phyloP scores from a whole-genome alignment of 495 filamentous ascomycete genomes.

The Talaromyces wortmannii region DNA sequence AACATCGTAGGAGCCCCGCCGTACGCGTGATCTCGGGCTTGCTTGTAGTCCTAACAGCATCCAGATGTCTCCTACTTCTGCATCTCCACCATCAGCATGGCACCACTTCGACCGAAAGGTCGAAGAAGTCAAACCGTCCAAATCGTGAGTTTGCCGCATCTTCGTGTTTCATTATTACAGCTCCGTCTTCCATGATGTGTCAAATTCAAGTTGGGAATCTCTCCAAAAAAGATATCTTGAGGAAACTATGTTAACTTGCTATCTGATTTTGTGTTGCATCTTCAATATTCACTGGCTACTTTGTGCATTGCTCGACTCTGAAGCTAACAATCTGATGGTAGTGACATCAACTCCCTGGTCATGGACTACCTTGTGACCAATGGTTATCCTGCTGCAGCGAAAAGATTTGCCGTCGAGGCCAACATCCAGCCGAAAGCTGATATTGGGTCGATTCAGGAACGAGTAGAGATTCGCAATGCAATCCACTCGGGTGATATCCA shows the following conservation, averaged over 20 bases:
- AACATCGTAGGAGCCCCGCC: slow-evolving; percentile 1
- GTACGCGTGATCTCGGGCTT: not conserved
- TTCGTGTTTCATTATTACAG: slow-evolving; percentile 6
- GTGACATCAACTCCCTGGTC: slow-evolving; percentile 90
- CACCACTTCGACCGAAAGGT: slow-evolving; percentile 72
- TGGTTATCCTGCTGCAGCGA: slow-evolving; percentile 87
- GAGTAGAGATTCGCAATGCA: slow-evolving; percentile 70
- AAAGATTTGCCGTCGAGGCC: slow-evolving; percentile 89
- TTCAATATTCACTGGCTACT: slow-evolving; percentile 1
- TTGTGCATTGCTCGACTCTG: slow-evolving; percentile 20
- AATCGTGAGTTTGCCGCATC: slow-evolving; percentile 60
- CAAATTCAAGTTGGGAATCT: slow-evolving; percentile 99
- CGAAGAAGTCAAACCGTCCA: slow-evolving; percentile 80
- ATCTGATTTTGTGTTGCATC: slow-evolving; percentile 44
- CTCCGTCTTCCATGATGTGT: slow-evolving; percentile 63
- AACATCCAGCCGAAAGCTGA: slow-evolving; percentile 71
- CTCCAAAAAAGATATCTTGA: slow-evolving; percentile 78
- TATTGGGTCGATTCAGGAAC: slow-evolving; percentile 62
- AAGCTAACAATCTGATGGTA: slow-evolving; percentile 23
- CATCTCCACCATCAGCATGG: slow-evolving; percentile 59
- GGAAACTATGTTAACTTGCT: slow-evolving; percentile 80
- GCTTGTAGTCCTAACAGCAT: slow-evolving; percentile 21
- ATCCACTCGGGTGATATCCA: slow-evolving; percentile 83
- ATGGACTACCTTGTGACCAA: slow-evolving; percentile 97
- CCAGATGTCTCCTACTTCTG: slow-evolving; percentile 58